Evolutionary conservation across 441 rosid genomes (phyloP).

Genomic region (Hura crepitans): DNA sequence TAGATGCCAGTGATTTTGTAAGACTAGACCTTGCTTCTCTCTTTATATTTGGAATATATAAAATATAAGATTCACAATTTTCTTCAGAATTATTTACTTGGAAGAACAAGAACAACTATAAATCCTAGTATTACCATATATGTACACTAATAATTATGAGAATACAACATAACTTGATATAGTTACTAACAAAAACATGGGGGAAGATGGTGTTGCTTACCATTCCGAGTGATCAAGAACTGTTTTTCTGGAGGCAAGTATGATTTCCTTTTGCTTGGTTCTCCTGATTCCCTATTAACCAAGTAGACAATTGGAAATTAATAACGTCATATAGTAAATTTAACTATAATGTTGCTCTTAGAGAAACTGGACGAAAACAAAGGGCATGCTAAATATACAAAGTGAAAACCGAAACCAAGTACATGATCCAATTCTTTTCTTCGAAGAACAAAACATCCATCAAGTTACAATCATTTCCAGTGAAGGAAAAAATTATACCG

Average conservation of each 20-base stretch:
- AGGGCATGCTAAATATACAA: background rate
- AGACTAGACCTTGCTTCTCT: background rate
- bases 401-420: background rate
- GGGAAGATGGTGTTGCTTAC: constrained; percentile 33
- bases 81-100: background rate
- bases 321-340: background rate
- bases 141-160: background rate
- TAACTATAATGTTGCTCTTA: background rate
- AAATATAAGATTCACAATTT: background rate
- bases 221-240: constrained; percentile 90
- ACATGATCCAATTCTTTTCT: background rate
- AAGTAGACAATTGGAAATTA: background rate
- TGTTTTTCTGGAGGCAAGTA: constrained; percentile 84
- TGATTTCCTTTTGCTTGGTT: constrained; percentile 82
- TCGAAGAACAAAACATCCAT: background rate
- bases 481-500: background rate
- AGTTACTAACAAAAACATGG: background rate
- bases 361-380: background rate
- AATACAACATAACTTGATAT: background rate
- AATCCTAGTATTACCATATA: background rate
- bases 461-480: background rate
- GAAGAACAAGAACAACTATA: background rate
- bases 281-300: constrained; percentile 85
- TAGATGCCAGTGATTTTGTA: background rate
- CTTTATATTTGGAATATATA: background rate